phyloP scores from a whole-genome alignment of 305 asterid genomes.

The Coffea humblotiana region DNA sequence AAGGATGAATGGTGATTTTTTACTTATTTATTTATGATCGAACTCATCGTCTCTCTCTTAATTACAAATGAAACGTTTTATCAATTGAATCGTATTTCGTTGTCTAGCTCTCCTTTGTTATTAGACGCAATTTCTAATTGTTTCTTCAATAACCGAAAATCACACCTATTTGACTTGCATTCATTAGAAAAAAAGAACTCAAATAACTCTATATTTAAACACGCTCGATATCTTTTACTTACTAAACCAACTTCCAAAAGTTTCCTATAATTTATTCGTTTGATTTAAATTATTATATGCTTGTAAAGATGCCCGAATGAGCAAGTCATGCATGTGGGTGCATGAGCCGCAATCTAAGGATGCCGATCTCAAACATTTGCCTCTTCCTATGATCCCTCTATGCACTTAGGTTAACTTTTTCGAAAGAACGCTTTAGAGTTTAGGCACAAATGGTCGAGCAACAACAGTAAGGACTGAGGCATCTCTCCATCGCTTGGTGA shows the following conservation, averaged over 20 bases:
- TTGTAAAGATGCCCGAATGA: not conserved
- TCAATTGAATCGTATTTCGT: no score
- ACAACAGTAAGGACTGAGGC: constrained; percentile 10
- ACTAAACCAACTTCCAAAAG: not conserved
- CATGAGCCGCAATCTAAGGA: not conserved
- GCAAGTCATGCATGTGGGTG: not conserved
- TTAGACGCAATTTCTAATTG: not conserved
- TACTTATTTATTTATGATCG: no score
- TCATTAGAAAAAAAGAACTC: no score
- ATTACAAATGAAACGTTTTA: no score
- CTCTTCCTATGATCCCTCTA: not conserved
- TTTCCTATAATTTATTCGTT: not conserved
- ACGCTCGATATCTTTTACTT: not conserved
- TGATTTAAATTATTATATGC: not conserved
- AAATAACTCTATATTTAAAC: no score
- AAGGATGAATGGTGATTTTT: no score
- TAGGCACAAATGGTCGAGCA: not conserved
- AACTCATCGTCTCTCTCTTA: no score
- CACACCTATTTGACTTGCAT: no score
- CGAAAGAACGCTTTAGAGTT: constrained; percentile 5
- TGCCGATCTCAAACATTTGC: not conserved
- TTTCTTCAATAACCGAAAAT: no score
- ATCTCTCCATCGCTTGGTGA: constrained; percentile 15
- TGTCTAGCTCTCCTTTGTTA: no score
- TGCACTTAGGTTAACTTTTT: not conserved